A percentile compares a stretch with the other conserved stretches of the same genome.
These are phyloP conservation scores for Lepidium africanum DNA, from an alignment of 345 rosid species.

Conservation along the genomic window DNA sequence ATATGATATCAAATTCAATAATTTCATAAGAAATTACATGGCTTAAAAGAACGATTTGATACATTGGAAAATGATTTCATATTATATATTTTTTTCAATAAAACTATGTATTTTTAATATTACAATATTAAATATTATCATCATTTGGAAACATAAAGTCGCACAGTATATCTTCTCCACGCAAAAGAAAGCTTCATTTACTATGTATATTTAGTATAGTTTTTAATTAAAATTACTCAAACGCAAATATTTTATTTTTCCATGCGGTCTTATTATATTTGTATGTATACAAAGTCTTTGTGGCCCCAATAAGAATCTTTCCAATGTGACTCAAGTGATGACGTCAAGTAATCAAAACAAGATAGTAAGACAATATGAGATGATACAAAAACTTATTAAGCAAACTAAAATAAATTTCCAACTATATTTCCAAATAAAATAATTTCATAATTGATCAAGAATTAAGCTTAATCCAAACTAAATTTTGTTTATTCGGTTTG, in stretches of 20 bases:
- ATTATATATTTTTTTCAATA: too few species aligned
- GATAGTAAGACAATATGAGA: not conserved
- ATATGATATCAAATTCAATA: too few species aligned
- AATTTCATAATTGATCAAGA: too few species aligned
- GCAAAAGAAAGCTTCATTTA: slow-evolving; percentile 6
- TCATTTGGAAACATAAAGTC: not conserved
- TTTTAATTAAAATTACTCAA: not conserved
- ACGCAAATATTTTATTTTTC: not conserved
- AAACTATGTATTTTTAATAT: too few species aligned
- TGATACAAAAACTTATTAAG: not conserved
- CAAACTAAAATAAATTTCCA: not conserved
- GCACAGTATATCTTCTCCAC: not conserved
- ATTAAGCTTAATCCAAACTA: too few species aligned
- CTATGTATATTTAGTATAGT: not conserved
- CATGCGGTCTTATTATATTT: not conserved
- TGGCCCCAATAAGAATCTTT: not conserved
- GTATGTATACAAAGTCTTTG: not conserved
- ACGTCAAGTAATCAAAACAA: not conserved
- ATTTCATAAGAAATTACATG: too few species aligned
- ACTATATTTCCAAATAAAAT: too few species aligned
- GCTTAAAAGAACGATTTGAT: too few species aligned
- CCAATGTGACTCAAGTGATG: not conserved
- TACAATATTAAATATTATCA: not conserved
- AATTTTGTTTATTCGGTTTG: too few species aligned
- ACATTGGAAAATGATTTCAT: too few species aligned